A percentile compares a stretch with the other conserved stretches of the same genome.
Conservation (phyloP, 805 yeast genomes). For the Starmerella sirachaensis region DNA sequence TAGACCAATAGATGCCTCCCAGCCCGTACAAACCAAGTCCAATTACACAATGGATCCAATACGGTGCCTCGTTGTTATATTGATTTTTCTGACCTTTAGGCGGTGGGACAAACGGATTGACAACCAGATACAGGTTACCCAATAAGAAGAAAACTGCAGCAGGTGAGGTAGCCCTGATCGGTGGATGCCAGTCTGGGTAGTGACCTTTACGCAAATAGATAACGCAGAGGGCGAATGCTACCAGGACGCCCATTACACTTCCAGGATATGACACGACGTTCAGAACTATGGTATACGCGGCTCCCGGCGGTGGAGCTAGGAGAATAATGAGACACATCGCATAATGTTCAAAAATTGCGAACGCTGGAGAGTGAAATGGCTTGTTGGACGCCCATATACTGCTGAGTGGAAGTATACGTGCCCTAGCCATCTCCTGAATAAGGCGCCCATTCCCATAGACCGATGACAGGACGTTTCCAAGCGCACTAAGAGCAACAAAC, state of each 20-base stretch:
- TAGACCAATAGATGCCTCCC: conserved; percentile 44
- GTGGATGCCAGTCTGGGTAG: conserved; percentile 49
- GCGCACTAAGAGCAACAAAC: conserved; percentile 67
- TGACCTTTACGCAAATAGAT: conserved; percentile 33
- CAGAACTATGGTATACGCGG: conserved; percentile 68
- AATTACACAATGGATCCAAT: conserved; percentile 68
- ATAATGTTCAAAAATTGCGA: conserved; percentile 68
- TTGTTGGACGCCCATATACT: conserved; percentile 54
- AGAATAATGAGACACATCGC: conserved; percentile 60
- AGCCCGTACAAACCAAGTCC: conserved; percentile 64
- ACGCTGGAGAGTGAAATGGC: conserved; percentile 63
- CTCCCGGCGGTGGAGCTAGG: conserved; percentile 75
- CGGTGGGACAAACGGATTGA: conserved; percentile 75
- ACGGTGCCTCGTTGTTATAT: conserved; percentile 49
- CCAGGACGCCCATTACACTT: conserved; percentile 56
- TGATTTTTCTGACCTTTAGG: conserved; percentile 38
- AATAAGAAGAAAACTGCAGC: conserved; percentile 52
- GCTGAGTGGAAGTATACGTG: conserved; percentile 67
- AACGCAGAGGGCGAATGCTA: conserved; percentile 51
- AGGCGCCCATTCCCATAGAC: conserved; percentile 73
- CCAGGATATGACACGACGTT: conserved; percentile 72
- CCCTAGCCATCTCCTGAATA: conserved; percentile 69
- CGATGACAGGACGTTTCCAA: conserved; percentile 72
- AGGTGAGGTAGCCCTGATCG: conserved; percentile 30
- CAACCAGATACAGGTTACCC: conserved; percentile 53